phyloP scores from a whole-genome alignment of 331 rosid species.

The Arachis monticola region DNA sequence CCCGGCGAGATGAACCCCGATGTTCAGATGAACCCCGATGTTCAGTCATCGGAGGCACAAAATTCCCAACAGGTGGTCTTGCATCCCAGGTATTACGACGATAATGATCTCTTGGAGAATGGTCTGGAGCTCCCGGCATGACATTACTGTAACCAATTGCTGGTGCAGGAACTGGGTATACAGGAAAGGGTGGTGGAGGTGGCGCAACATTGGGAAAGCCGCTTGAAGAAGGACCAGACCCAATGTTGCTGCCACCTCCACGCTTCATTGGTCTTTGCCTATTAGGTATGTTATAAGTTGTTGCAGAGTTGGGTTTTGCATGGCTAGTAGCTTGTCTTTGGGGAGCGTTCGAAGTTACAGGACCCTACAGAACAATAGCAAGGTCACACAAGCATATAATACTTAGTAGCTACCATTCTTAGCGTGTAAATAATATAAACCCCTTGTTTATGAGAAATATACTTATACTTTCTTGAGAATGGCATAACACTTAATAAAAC shows the following conservation, averaged over 20 bases:
- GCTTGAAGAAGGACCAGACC: constrained; percentile 53
- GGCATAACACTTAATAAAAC: not conserved
- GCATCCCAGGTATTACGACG: constrained; percentile 60
- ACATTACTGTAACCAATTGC: constrained; percentile 52
- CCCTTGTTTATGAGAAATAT: constrained; percentile 10
- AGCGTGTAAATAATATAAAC: not conserved
- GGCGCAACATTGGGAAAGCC: constrained; percentile 53
- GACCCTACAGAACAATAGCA: constrained; percentile 55
- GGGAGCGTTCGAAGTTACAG: constrained; percentile 50
- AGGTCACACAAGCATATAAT: constrained; percentile 34
- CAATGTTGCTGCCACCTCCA: constrained; percentile 53
- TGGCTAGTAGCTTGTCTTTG: constrained; percentile 50
- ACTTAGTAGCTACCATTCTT: not conserved
- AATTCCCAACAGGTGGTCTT: constrained; percentile 58
- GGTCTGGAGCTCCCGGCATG: constrained; percentile 54
- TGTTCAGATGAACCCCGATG: constrained; percentile 53
- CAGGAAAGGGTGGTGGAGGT: constrained; percentile 68
- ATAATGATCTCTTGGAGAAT: constrained; percentile 62
- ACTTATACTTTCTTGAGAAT: not conserved
- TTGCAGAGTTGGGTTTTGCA: constrained; percentile 49
- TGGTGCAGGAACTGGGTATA: constrained; percentile 45
- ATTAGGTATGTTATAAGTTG: constrained; percentile 50
- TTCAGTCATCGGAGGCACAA: constrained; percentile 47
- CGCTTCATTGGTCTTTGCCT: constrained; percentile 64
- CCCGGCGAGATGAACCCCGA: constrained; percentile 61